Percentiles rank a stretch among this genome's conserved stretches.
These are phyloP conservation scores for Leptomonas seymouri DNA, from an alignment of 208 protist species.

Conservation along the genomic window DNA sequence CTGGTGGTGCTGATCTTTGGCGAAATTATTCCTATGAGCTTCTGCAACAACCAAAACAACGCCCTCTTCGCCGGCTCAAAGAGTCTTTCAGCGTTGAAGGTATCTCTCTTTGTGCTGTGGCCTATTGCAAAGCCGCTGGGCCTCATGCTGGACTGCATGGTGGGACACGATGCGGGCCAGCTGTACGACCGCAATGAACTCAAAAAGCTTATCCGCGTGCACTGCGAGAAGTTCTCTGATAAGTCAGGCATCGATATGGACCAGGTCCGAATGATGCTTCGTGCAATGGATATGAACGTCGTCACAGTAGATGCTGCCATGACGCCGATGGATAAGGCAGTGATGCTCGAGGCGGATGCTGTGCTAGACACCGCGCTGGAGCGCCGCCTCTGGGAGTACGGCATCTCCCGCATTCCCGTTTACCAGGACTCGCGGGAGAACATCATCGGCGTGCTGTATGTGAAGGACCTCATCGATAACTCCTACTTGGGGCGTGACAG, in stretches of 20 bases:
- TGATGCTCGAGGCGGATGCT: constrained; percentile 53
- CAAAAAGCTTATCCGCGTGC: constrained; percentile 71
- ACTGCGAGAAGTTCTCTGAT: constrained; percentile 78
- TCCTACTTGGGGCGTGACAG: constrained; percentile 35
- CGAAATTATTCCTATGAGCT: constrained; percentile 81
- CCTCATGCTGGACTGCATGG: constrained; percentile 72
- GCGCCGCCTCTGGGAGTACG: constrained; percentile 66
- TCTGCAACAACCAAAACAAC: constrained; percentile 80
- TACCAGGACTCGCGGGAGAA: constrained; percentile 39
- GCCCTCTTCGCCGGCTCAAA: constrained; percentile 58
- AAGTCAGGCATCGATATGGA: constrained; percentile 66
- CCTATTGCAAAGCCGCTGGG: constrained; percentile 75
- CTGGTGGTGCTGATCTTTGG: constrained; percentile 75
- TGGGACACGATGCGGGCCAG: constrained; percentile 72
- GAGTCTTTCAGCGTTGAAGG: constrained; percentile 56
- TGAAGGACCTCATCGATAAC: constrained; percentile 70
- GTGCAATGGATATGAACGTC: constrained; percentile 74
- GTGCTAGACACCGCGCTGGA: constrained; percentile 48
- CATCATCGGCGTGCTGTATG: constrained; percentile 78
- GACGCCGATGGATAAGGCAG: constrained; percentile 56
- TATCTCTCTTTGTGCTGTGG: constrained; percentile 72
- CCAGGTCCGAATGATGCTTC: constrained; percentile 79
- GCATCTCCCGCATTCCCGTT: constrained; percentile 76
- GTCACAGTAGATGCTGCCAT: constrained; percentile 46
- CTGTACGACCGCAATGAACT: constrained; percentile 82